These are phyloP conservation scores for Viridothelium virens DNA, from an alignment of 495 filamentous ascomycete species.

Conservation along the genomic window DNA sequence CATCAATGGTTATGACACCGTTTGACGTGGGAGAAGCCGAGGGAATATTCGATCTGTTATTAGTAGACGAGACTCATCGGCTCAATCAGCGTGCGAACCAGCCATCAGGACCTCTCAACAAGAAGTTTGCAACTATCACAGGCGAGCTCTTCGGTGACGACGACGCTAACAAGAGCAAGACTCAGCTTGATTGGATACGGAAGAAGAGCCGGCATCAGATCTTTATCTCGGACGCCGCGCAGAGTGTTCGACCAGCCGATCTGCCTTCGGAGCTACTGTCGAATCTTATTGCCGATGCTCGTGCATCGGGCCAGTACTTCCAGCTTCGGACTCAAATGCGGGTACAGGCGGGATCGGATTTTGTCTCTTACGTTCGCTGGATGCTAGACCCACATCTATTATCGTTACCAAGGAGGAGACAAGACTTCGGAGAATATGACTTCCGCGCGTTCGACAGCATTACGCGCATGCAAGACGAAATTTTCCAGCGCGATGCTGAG, in stretches of 20 bases:
- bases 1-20: slow-evolving; percentile 16
- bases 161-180: slow-evolving; percentile 13
- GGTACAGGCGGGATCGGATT: slow-evolving; percentile 18
- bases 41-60: slow-evolving; percentile 18
- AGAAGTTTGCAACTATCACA: slow-evolving; percentile 17
- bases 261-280: slow-evolving; percentile 17
- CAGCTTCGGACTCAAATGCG: slow-evolving; percentile 22
- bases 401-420: slow-evolving; percentile 17
- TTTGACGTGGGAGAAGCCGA: slow-evolving; percentile 17
- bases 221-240: slow-evolving; percentile 17
- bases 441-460: slow-evolving; percentile 20
- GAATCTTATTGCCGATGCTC: slow-evolving; percentile 20
- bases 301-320: slow-evolving; percentile 17
- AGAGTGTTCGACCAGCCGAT: slow-evolving; percentile 22
- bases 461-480: slow-evolving; percentile 16
- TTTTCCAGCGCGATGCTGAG: slow-evolving; percentile 19
- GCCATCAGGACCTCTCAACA: slow-evolving; percentile 20
- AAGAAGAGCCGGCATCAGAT: slow-evolving; percentile 20
- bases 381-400: slow-evolving; percentile 17
- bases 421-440: slow-evolving; percentile 19
- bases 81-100: slow-evolving; percentile 21
- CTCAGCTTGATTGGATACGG: slow-evolving; percentile 21
- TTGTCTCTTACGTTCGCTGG: slow-evolving; percentile 20
- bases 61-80: slow-evolving; percentile 21
- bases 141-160: slow-evolving; percentile 19